Percentiles rank a stretch among this genome's conserved stretches.
These are phyloP conservation scores for Tylopilus felleus DNA, from an alignment of 768 basidiomycete species.

Conservation along the genomic window DNA sequence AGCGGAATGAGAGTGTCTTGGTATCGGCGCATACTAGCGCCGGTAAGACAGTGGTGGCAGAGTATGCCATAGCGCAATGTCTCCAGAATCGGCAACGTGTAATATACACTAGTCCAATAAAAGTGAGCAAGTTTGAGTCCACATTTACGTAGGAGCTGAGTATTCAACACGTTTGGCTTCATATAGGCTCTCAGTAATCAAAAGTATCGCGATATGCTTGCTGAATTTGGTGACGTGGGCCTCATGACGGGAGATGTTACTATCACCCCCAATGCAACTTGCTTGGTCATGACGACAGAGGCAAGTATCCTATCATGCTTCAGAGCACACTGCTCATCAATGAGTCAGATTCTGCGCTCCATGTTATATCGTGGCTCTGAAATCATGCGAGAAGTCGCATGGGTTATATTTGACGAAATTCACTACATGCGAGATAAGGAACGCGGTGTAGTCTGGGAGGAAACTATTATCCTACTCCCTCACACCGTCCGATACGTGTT, in stretches of 20 bases:
- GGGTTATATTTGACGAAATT: slow-evolving; percentile 99
- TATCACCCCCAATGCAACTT: slow-evolving; percentile 94
- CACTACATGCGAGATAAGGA: slow-evolving; percentile 99
- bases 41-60: slow-evolving; percentile 98
- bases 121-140: slow-evolving; percentile 55
- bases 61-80: slow-evolving; percentile 98
- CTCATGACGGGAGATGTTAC: slow-evolving; percentile 99
- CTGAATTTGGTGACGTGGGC: slow-evolving; percentile 96
- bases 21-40: slow-evolving; percentile 99
- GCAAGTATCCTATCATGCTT: slow-evolving; percentile 37
- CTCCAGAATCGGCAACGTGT: slow-evolving; percentile 91
- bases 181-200: slow-evolving; percentile 94
- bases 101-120: slow-evolving; percentile 99
- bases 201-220: slow-evolving; percentile 97
- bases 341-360: slow-evolving; percentile 83
- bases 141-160: slow-evolving; percentile 9
- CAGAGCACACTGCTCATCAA: not conserved
- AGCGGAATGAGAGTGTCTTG: slow-evolving; percentile 94
- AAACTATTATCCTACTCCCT: slow-evolving; percentile 95
- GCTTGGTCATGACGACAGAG: slow-evolving; percentile 99
- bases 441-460: slow-evolving; percentile 99
- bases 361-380: slow-evolving; percentile 99
- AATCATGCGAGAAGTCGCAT: slow-evolving; percentile 99
- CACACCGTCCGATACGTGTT: slow-evolving; percentile 97
- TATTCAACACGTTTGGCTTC: slow-evolving; percentile 16